Percentiles rank a stretch among this genome's conserved stretches.
phyloP scores from a whole-genome alignment of 192 early-diverging fungal genomes.

The Coemansia aciculifera region DNA sequence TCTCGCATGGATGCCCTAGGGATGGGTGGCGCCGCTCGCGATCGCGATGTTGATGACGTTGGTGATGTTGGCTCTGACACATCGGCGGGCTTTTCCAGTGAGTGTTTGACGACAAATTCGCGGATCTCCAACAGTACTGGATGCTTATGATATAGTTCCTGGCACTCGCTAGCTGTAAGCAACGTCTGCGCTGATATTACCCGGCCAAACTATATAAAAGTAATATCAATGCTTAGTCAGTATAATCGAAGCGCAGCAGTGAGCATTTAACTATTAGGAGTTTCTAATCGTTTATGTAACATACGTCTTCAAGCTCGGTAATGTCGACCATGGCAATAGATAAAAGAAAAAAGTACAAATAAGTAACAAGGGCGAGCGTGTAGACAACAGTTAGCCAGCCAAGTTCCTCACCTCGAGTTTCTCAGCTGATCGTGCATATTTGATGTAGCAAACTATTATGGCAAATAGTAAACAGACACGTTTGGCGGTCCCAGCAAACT shows the following conservation, averaged over 20 bases:
- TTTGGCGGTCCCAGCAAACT: not conserved
- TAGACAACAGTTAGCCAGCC: not conserved
- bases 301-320: conserved; percentile 14
- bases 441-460: not conserved
- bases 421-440: not conserved
- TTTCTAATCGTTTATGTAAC: not conserved
- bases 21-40: not conserved
- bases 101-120: conserved; percentile 29
- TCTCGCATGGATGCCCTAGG: conserved; percentile 24
- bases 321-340: not conserved
- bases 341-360: conserved; percentile 4
- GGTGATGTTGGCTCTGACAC: not conserved
- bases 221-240: not conserved
- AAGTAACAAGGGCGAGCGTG: not conserved
- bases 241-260: not conserved
- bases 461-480: not conserved
- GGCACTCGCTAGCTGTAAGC: conserved; percentile 19
- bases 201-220: conserved; percentile 11
- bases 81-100: not conserved
- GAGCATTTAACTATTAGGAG: not conserved
- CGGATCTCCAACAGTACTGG: conserved; percentile 28
- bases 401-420: not conserved
- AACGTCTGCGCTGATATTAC: not conserved
- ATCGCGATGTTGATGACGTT: not conserved
- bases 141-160: conserved; percentile 19